Evolutionary conservation across 306 rosid species (phyloP).

Genomic region (Leucaena leucocephala): DNA sequence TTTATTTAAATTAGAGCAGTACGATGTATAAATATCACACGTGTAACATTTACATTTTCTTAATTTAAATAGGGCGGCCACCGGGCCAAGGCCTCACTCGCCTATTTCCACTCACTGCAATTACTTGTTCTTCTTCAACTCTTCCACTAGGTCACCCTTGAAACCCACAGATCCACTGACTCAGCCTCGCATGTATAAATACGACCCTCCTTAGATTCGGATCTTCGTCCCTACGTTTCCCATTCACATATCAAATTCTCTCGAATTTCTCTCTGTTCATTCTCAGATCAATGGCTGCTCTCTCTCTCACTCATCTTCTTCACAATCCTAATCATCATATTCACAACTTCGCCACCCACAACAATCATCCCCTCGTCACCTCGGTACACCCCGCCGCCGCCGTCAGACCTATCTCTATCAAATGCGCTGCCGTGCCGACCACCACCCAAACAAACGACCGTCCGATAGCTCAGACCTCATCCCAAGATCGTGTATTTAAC

Average conservation of each 20-base stretch:
- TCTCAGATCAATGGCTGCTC: conserved; percentile 42
- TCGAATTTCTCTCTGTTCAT: neutral
- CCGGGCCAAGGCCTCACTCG: too few relatives aligned
- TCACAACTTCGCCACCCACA: conserved; percentile 25
- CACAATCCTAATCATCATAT: conserved; percentile 41
- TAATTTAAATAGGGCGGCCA: too few relatives aligned
- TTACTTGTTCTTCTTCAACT: too few relatives aligned
- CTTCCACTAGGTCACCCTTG: too few relatives aligned
- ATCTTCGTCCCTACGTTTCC: neutral
- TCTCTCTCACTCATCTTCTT: conserved; percentile 66
- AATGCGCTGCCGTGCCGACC: conserved; percentile 56
- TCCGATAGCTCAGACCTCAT: conserved; percentile 29
- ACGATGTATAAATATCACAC: too few relatives aligned
- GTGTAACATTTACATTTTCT: too few relatives aligned
- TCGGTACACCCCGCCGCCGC: conserved; percentile 32
- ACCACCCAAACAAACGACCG: conserved; percentile 37
- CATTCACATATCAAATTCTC: neutral
- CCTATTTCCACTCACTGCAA: too few relatives aligned
- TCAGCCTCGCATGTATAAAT: neutral
- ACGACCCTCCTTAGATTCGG: neutral
- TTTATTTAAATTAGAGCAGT: too few relatives aligned
- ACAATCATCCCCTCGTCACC: conserved; percentile 30
- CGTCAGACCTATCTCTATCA: conserved; percentile 54
- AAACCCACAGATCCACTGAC: too few relatives aligned
- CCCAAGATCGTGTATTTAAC: conserved; percentile 84